Percentiles rank a stretch among this genome's conserved stretches.
Conservation (phyloP, 345 rosid genomes). For the Moricandia moricandioides region DNA sequence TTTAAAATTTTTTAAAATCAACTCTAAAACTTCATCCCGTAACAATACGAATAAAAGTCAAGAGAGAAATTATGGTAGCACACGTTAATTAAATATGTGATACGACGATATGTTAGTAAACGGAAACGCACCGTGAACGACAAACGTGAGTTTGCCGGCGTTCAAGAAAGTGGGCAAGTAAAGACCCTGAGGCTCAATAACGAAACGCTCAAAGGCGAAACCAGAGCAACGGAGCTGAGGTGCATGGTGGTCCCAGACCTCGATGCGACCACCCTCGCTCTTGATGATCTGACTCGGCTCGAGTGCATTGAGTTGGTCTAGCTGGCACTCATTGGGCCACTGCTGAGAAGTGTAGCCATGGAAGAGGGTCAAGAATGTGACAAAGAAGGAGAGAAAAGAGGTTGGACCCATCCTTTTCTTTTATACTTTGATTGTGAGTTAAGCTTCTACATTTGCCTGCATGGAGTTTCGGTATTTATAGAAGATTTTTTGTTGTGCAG, state of each 20-base stretch:
- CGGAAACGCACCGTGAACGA: slow-evolving; percentile 42
- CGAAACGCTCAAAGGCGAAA: slow-evolving; percentile 41
- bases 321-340: slow-evolving; percentile 45
- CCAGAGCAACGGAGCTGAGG: slow-evolving; percentile 64
- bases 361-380: slow-evolving; percentile 46
- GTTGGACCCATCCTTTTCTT: slow-evolving; percentile 20
- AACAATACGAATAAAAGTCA: not conserved
- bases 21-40: too few species aligned
- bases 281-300: slow-evolving; percentile 45
- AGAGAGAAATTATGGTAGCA: not conserved
- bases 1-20: too few species aligned
- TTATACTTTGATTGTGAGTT: not conserved
- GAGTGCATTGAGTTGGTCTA: slow-evolving; percentile 45
- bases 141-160: slow-evolving; percentile 44
- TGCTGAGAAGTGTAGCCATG: slow-evolving; percentile 44
- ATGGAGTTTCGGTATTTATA: slow-evolving; percentile 20
- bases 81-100: not conserved
- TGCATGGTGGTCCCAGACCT: slow-evolving; percentile 51
- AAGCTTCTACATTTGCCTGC: not conserved
- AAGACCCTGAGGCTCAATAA: slow-evolving; percentile 57
- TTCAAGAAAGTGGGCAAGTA: slow-evolving; percentile 47
- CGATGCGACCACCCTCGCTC: slow-evolving; percentile 53
- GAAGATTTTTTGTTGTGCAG: not conserved
- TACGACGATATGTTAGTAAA: not conserved
- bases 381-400: slow-evolving; percentile 31